Evolutionary conservation across 352 stramenopile genomes (phyloP), one percentile per base, ranked within the genome.

Genomic region (Halophytophthora polymorphica): DNA sequence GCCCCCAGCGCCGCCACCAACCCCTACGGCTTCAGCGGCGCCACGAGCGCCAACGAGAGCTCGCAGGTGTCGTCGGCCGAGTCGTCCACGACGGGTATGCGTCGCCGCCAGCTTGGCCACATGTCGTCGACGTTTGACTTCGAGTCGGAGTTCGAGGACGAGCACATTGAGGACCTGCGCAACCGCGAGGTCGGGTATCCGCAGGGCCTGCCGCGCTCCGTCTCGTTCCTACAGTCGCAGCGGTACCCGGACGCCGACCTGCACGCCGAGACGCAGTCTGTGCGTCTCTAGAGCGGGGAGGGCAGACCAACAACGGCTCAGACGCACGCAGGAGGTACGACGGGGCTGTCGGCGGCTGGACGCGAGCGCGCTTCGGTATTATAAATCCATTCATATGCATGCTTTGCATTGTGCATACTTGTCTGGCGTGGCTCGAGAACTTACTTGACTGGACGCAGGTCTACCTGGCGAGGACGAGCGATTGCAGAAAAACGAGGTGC

Each of bases 151-250:
- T 80, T 82, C 36, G 68, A 78, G 37, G 71, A 68, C 18, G 69
- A 79, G 45, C 63, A 67, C 44, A 43, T 71, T 3, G 34, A 66
- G 23, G 66, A 80, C 49, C 37, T 83, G 61, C 55, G 70, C 1
- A 66, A 75, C 23, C 53, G 75, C 39, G 70, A 86, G 40, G 70
- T 85, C 29, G 50, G 47, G 22, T 85, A 88, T 37, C 69, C 77
- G 0, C 60, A 64, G 11, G 59, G 71, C 22, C 70, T 87, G 60
- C 65, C 76, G 21, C 75, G 81, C 28, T 91, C 81, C 11, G 38
- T 77, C 14, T 78, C 74, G n/a, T 89, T 91, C 58, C 47, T 86
- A 57, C 73, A 84, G 57, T 91, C 81, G 48, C 73, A 83, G 42
- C 69, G 55, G 50, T 91, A 87, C 60, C 81, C 77, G 18, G 81